Base-by-base conservation (phyloP, 306 rosid species). In the Dalbergia cochinchinensis region DNA sequence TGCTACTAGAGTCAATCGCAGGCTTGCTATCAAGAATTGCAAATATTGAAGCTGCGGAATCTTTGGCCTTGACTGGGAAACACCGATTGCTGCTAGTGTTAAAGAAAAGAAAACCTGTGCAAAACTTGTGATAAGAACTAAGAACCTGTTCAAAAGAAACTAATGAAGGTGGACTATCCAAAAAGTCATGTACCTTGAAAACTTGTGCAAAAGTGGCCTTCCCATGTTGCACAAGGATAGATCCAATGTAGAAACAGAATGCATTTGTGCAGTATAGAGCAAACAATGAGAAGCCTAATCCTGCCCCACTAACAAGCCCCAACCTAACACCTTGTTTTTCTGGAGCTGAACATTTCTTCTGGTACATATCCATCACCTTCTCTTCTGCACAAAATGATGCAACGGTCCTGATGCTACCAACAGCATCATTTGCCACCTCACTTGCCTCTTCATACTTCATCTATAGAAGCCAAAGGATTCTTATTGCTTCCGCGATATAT, bases 351-450 rank as follows among this genome's bases (percentile, higher is more conserved):
- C 96, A 92, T 60, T 92, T 95, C 74, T 84, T 85, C 42, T 47
- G 44, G 47, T 90, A 95, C 80, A 90, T 82, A 11, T 85, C 92
- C 93, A 91, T 90, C 59, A 95, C 99, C 85, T 92, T 95, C 50
- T 79, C 26, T 65, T 95, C 99, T 15, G 99, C 88, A 74, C 98
- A 91, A 83, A 95, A 95, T 66, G 98, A 93, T 62, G 97, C 99
- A 33, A 94, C 91, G 3, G 98, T 92, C 88, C 99, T 82, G 11
- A 95, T 92, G 87, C 98, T 84, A 60, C 98, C 80, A 11, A 95
- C 97, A 1, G 99, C 99, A 69, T 95, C 99, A 69, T 82, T 95
- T 69, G 98, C 99, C 54, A 95, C 94, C 58, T 95, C 96, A 74
- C 99, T 91, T 12, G 99, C 98, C 78, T 95, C 97, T 88, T 95